These are phyloP conservation scores for Claviceps cyperi DNA, from an alignment of 2,329 filamentous ascomycete species.

Conservation along the genomic window DNA sequence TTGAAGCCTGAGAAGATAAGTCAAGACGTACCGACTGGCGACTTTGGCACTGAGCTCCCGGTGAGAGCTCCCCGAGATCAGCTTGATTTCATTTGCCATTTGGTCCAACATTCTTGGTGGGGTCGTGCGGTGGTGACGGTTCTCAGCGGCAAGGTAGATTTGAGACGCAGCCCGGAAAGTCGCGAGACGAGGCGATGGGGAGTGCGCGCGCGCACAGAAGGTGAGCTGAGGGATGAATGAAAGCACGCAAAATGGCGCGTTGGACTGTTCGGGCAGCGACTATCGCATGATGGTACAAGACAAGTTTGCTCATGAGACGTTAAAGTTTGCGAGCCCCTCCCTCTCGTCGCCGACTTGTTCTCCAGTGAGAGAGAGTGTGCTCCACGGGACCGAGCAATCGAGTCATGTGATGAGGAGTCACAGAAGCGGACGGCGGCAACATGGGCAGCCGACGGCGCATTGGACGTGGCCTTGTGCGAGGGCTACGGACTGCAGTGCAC, in stretches of 20 bases:
- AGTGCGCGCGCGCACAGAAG: background rate
- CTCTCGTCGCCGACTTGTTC: too few relatives aligned
- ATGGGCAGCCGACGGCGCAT: too few relatives aligned
- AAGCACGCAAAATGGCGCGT: background rate
- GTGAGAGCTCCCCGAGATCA: constrained; percentile 35
- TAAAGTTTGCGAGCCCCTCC: background rate
- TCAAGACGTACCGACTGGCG: constrained; percentile 24
- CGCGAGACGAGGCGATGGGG: background rate
- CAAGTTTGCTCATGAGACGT: background rate
- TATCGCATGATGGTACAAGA: background rate
- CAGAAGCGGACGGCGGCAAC: background rate
- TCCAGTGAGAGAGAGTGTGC: too few relatives aligned
- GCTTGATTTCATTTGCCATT: constrained; percentile 40
- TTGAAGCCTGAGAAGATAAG: background rate
- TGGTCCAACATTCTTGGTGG: constrained; percentile 21
- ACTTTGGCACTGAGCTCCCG: constrained; percentile 32
- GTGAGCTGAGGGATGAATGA: background rate
- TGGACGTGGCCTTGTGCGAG: too few relatives aligned
- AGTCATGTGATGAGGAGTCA: constrained; percentile 4
- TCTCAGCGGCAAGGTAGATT: background rate
- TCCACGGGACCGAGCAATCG: background rate
- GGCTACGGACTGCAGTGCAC: too few relatives aligned
- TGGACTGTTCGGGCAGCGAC: background rate
- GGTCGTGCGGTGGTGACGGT: background rate
- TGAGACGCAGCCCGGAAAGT: background rate